Base-by-base conservation (phyloP, 257 asterid genomes). In the Salvia splendens region DNA sequence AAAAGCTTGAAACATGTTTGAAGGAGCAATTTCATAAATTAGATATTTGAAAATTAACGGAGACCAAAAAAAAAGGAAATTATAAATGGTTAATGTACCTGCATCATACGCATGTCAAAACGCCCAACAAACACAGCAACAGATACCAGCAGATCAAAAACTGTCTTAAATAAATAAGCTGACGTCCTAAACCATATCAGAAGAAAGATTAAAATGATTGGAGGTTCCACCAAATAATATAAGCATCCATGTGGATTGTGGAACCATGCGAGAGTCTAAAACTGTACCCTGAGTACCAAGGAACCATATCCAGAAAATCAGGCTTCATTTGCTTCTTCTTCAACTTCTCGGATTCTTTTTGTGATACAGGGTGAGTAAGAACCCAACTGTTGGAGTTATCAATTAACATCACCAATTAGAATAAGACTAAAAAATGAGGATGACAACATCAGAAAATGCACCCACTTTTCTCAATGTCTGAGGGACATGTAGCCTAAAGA, bases 101-200 rank as follows among this genome's bases (percentile, higher is more conserved):
- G 97, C 99, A 94, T 86, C 96, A 91, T 94, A 40, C 99, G 97
- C 97, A 94, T 94, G 88, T 94, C 99, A 75, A 94, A 94, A 71
- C 99, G 99, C n/a, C 99, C 99, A 72, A 94, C 99, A 79, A 94
- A 94, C 56, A 94, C 87, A 40, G 99, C 91, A 53, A 94, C 97
- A 12, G 99, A 94, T 47, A 94, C 99, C 79, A 94, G 81, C 53
- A 94, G 88, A 80, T 94, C 99, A 83, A 94, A 94, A 55, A 87
- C 96, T 48, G 99, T 94, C 95, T 94, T 94, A 65, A 94, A 94
- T 59, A 94, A 84, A 82, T 94, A 96, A 55, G 99, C 97, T 47
- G 97, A 94, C 47, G 99, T 94, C 86, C 99, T 94, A 83, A 58
- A 84, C 74, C 48, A 80, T 40, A 56, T 43, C 66, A 80, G 11